Evolutionary conservation across 768 basidiomycete species (phyloP).

Genomic region (Chlorophyllum brunneum): DNA sequence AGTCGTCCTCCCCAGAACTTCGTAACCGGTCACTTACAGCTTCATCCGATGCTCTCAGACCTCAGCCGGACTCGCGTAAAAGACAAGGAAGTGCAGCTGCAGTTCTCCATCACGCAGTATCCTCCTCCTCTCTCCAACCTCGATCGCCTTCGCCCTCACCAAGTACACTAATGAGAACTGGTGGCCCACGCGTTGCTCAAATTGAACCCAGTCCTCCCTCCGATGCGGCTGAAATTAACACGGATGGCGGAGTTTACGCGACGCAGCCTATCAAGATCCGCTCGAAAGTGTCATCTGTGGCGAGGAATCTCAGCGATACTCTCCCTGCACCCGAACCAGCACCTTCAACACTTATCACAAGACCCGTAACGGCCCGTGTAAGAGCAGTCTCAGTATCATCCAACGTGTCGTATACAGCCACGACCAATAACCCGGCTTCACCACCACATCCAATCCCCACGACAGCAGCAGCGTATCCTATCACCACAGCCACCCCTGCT

Average conservation of each 20-base stretch:
- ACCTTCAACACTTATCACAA: conserved; percentile 13
- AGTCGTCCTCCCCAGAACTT: conserved; percentile 25
- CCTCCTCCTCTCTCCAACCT: conserved; percentile 31
- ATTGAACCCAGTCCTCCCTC: background rate
- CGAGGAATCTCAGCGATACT: conserved; percentile 27
- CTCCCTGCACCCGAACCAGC: conserved; percentile 18
- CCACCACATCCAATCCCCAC: conserved; percentile 22
- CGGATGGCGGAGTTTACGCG: conserved; percentile 16
- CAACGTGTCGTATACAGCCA: conserved; percentile 23
- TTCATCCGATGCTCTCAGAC: conserved; percentile 15
- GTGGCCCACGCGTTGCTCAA: background rate
- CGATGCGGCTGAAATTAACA: background rate
- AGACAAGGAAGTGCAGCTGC: conserved; percentile 27
- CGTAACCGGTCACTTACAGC: conserved; percentile 26
- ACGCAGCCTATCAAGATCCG: conserved; percentile 44
- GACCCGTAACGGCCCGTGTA: conserved; percentile 24
- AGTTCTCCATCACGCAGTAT: conserved; percentile 31
- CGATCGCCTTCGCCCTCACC: conserved; percentile 13
- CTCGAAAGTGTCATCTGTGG: conserved; percentile 55
- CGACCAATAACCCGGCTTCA: conserved; percentile 22
- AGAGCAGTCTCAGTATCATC: conserved; percentile 42
- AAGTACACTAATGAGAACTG: conserved; percentile 17
- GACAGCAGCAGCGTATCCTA: conserved; percentile 35
- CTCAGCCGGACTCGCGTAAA: conserved; percentile 12
- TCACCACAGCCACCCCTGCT: conserved; percentile 50